These are phyloP conservation scores for Asterophora lycoperdoides DNA, from an alignment of 768 basidiomycete species.

Conservation along the genomic window DNA sequence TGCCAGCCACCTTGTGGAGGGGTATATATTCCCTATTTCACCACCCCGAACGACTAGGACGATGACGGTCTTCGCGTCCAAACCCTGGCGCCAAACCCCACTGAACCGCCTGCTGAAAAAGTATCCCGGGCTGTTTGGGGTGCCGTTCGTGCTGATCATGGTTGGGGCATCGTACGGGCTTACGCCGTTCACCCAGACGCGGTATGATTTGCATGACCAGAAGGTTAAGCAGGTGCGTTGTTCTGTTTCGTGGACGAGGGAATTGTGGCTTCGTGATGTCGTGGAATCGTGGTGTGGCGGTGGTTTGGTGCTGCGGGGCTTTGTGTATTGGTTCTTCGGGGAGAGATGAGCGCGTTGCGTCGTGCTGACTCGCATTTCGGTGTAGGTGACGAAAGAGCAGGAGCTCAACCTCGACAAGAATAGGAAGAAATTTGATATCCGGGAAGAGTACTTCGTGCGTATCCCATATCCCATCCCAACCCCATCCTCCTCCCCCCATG, in stretches of 20 bases:
- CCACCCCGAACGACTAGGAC: background rate
- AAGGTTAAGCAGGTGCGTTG: slow-evolving; percentile 61
- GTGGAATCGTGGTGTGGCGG: background rate
- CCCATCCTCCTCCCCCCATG: too few species aligned
- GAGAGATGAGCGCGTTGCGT: too few species aligned
- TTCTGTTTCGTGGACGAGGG: too few species aligned
- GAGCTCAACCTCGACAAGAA: slow-evolving; percentile 66
- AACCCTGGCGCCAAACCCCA: slow-evolving; percentile 20
- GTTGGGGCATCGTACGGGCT: slow-evolving; percentile 85
- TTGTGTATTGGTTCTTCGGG: background rate
- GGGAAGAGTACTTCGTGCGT: slow-evolving; percentile 95
- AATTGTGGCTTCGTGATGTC: too few species aligned
- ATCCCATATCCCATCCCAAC: too few species aligned
- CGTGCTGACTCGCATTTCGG: background rate
- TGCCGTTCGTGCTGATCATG: slow-evolving; percentile 83
- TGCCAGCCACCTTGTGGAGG: too few species aligned
- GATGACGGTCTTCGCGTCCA: slow-evolving; percentile 49
- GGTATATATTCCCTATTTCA: too few species aligned
- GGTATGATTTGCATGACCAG: slow-evolving; percentile 85
- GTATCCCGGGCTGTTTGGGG: slow-evolving; percentile 73
- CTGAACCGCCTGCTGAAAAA: slow-evolving; percentile 45
- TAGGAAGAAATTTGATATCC: slow-evolving; percentile 83
- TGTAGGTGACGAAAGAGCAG: slow-evolving; percentile 69
- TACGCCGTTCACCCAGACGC: slow-evolving; percentile 78
- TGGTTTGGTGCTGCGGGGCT: too few species aligned